Base-by-base conservation (phyloP, 73 alveolate genomes). In the Tetrahymena borealis region DNA sequence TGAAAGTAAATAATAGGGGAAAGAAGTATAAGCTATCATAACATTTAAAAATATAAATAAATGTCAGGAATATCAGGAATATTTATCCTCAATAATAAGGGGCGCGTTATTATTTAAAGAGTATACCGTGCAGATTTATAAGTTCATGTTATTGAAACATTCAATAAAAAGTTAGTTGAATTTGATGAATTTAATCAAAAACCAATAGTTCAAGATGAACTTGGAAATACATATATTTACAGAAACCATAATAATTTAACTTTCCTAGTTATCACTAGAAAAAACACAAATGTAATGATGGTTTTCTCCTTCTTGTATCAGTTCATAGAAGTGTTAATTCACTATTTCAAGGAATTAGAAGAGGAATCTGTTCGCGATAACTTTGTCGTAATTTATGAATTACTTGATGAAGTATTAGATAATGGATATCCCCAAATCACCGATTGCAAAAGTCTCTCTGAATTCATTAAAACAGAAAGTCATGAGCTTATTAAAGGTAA, bases 391-490 rank as follows among this genome's bases (percentile, higher is more conserved):
- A 98, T 98, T 39, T 98, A 98, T 91, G 99, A 98, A 96, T 96
- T 98, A 90, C 96, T 98, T 24, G 99, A 98, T 91, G 99, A 98
- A 94, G 97, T 98, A 97, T 94, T 98, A 96, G 99, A 98, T 95
- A 98, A 97, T 92, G 99, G 99, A 33, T 98, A 98, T 94, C 99
- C 99, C 16, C 98, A 98, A 94, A 96, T 98, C 39, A 98, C 99
- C 1, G 99, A 98, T 94, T 94, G 97, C 43, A 95, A 94, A 91
- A 77, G 24, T 9, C 33, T 36, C n/a, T 94, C 97, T 90, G 99
- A 98, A 96, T 98, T 91, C 94, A 98, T 98, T 78, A 98, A 97
- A 94, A 97, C 99, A 37, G 99, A 98, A 94, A 96, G 99, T 32
- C 97, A 96, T 91, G 97, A 96, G 97, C 91, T 93, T 1, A 39